These are phyloP conservation scores for Tanacetum coccineum DNA, from an alignment of 129 eudicot genomes.

Conservation along the genomic window DNA sequence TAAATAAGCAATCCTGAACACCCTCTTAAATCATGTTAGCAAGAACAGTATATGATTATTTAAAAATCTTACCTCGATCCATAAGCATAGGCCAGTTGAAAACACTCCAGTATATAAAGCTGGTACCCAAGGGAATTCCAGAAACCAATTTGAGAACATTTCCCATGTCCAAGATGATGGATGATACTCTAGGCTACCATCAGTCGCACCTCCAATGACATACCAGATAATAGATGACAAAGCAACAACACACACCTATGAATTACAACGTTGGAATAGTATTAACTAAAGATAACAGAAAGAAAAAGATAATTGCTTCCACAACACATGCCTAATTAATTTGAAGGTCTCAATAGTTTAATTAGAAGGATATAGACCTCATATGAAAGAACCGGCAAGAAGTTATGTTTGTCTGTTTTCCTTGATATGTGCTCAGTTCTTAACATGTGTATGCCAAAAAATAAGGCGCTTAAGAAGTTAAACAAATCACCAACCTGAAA, in stretches of 20 bases:
- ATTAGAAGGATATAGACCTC: constrained; percentile 42
- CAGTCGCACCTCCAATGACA: constrained; percentile 40
- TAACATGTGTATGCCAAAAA: constrained; percentile 87
- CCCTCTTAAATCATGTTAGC: no score
- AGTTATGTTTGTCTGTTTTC: constrained; percentile 52
- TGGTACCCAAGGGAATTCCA: constrained; percentile 79
- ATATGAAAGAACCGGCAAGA: constrained; percentile 77
- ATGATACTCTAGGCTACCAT: constrained; percentile 34
- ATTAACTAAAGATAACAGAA: constrained; percentile 1
- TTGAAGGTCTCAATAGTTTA: not conserved
- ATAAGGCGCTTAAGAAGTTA: constrained; percentile 73
- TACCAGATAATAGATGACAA: constrained; percentile 60
- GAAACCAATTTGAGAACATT: constrained; percentile 39
- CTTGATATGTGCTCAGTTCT: constrained; percentile 81
- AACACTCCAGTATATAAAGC: constrained; percentile 78
- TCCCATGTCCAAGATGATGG: constrained; percentile 63
- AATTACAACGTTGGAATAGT: constrained; percentile 10
- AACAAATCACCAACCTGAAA: constrained; percentile 74
- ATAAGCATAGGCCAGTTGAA: constrained; percentile 78
- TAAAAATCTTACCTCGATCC: constrained; percentile 58
- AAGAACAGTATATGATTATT: no score
- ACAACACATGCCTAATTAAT: not conserved
- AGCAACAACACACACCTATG: constrained; percentile 71
- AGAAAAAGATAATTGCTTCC: not conserved
- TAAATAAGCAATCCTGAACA: no score